These are phyloP conservation scores for Aureobasidium pullulans DNA, from an alignment of 2,329 filamentous ascomycete genomes.

Conservation along the genomic window DNA sequence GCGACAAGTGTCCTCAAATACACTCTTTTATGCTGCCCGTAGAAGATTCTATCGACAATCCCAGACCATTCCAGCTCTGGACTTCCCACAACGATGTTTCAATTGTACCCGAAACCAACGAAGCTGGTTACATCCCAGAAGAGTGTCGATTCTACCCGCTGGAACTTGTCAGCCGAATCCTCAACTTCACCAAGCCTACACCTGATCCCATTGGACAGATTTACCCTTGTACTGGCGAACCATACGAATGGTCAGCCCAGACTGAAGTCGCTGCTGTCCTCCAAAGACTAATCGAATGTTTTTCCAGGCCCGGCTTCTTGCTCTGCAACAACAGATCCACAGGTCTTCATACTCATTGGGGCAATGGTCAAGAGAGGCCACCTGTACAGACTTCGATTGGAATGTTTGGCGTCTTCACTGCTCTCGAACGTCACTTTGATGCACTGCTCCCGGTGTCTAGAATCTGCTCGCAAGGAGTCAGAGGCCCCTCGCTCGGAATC, in stretches of 20 bases:
- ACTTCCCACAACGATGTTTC: not conserved
- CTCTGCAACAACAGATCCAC: not conserved
- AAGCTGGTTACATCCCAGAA: not conserved
- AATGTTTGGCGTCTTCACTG: not conserved
- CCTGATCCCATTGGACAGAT: not conserved
- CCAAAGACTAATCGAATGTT: not conserved
- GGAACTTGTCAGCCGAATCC: not conserved
- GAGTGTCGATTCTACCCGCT: not conserved
- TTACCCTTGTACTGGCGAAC: not conserved
- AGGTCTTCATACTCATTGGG: not conserved
- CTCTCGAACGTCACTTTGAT: constrained; percentile 2
- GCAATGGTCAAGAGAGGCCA: not conserved
- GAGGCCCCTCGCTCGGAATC: not conserved
- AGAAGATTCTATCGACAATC: too few species aligned
- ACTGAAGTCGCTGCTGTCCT: not conserved
- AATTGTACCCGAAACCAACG: not conserved
- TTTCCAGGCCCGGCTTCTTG: not conserved
- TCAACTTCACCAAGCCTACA: not conserved
- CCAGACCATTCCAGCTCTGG: not conserved
- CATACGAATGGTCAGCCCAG: not conserved
- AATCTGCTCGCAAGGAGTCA: not conserved
- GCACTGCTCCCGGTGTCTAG: not conserved
- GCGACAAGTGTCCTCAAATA: not conserved
- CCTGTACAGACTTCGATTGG: not conserved
- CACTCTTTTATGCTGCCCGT: not conserved